Evolutionary conservation across 2,329 filamentous ascomycete genomes (phyloP).

Genomic region (Emmonsiellopsis sp.): DNA sequence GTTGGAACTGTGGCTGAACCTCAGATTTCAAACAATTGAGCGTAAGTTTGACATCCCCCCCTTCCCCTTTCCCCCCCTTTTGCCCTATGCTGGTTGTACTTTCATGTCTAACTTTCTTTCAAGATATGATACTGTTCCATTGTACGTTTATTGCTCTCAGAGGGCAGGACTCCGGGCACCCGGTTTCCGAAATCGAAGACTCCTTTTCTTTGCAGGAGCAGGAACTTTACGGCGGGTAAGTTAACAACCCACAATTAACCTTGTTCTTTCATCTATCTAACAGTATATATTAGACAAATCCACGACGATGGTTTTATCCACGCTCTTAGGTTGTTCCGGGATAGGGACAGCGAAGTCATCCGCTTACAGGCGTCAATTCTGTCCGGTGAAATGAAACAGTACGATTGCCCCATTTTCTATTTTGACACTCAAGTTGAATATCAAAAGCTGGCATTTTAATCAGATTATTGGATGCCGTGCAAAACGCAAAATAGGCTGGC

Average conservation of each 20-base stretch:
- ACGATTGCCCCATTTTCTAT: slow-evolving; percentile 8
- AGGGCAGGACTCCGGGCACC: slow-evolving; percentile 40
- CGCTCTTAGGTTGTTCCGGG: slow-evolving; percentile 45
- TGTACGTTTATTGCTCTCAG: slow-evolving; percentile 49
- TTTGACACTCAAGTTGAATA: background rate
- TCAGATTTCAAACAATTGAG: slow-evolving; percentile 48
- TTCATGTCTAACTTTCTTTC: slow-evolving; percentile 2
- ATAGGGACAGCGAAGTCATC: slow-evolving; percentile 41
- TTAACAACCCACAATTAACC: background rate
- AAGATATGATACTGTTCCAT: slow-evolving; percentile 49
- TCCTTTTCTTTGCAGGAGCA: slow-evolving; percentile 41
- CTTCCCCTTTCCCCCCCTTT: background rate
- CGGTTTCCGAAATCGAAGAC: slow-evolving; percentile 34
- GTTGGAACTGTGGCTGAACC: slow-evolving; percentile 42
- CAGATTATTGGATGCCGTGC: too few species aligned
- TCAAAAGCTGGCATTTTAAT: too few species aligned
- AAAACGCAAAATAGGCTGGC: too few species aligned
- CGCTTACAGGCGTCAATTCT: slow-evolving; percentile 49
- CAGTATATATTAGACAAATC: slow-evolving; percentile 36
- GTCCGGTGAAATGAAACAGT: slow-evolving; percentile 43
- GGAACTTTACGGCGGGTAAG: slow-evolving; percentile 42
- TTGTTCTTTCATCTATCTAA: background rate
- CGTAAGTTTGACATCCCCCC: slow-evolving; percentile 24
- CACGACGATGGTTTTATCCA: slow-evolving; percentile 43
- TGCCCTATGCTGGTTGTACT: background rate